phyloP scores from a whole-genome alignment of 2,329 filamentous ascomycete genomes.

The Colletotrichum tabaci region DNA sequence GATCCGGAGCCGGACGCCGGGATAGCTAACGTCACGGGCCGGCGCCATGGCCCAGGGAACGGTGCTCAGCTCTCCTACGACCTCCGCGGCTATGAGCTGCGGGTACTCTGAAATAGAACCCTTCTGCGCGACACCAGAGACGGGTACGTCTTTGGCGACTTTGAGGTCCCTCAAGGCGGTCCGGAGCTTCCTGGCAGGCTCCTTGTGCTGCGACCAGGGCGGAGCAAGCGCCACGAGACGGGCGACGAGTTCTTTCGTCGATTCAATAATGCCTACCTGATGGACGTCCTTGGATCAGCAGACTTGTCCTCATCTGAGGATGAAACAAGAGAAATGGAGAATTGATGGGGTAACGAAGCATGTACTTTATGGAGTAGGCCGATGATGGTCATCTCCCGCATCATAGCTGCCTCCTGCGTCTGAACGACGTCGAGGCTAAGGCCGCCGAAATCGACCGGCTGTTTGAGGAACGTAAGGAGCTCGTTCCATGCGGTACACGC shows the following conservation, averaged over 20 bases:
- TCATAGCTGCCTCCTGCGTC: background rate
- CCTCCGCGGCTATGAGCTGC: background rate
- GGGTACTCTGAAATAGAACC: background rate
- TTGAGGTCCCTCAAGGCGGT: background rate
- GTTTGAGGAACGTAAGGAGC: background rate
- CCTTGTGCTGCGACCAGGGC: background rate
- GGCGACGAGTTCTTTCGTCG: background rate
- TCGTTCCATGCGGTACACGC: background rate
- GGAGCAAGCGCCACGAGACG: background rate
- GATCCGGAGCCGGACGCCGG: background rate
- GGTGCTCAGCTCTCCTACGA: background rate
- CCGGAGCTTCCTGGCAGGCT: background rate
- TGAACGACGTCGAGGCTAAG: background rate
- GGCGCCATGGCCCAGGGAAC: background rate
- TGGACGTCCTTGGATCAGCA: background rate
- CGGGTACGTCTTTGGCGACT: background rate
- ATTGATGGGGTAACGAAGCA: background rate
- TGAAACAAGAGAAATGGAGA: too few relatives aligned
- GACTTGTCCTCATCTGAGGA: background rate
- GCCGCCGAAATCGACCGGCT: background rate
- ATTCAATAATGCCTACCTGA: background rate
- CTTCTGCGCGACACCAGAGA: background rate
- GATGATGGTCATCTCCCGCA: background rate
- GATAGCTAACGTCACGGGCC: background rate
- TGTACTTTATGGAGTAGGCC: background rate